Base-by-base conservation (phyloP, 2,329 filamentous ascomycete species). In the Cladosporium sp. region DNA sequence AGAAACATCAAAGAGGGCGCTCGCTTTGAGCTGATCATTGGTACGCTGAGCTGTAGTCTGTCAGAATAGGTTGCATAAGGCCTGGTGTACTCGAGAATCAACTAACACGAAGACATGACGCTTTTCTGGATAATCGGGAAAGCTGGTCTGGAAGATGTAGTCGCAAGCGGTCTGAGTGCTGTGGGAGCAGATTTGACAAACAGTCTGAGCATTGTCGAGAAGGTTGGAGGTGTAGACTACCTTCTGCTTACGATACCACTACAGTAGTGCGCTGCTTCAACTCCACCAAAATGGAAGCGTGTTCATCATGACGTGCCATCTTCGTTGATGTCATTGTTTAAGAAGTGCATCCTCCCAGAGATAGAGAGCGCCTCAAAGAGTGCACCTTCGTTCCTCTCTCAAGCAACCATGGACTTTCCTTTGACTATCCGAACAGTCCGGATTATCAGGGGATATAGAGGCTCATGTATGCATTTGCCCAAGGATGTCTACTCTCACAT, bases 1-100 rank as follows among this genome's bases (percentile, higher is more conserved):
- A 1, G 73, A 75, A 36, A 77, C 75, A 61, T 77, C 74, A 62
- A 78, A 78, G 55, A 78, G 72, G 61, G 71, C 72, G 7, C 69
- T 71, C 57, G 70, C 66, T 65, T 74, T 74, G 48, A 77, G 68
- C 55, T 76, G 65, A 42, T 73, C 70, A 52, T 74, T 75, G 51
- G 35, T 42, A 15, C 45, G 54, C 17, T 57, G 54, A 24, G 54
- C 54, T 57, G 22, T 9, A n/a, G 6, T 24, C 6, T 3, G 34
- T 50, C n/a, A 50, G 47, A 10, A 15, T 10, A 4, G 9, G 8
- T 2, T 32, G 3, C 12, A 7, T 10, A 9, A 32, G 28, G 28
- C 28, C 8, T 32, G 8, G 9, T 28, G 4, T 28, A 28, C 9
- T 4, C 9, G 9, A 4, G 25, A 28, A 4, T n/a, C 15, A 15